Evolutionary conservation across 441 rosid species (phyloP).

Genomic region (Melastoma candidum): DNA sequence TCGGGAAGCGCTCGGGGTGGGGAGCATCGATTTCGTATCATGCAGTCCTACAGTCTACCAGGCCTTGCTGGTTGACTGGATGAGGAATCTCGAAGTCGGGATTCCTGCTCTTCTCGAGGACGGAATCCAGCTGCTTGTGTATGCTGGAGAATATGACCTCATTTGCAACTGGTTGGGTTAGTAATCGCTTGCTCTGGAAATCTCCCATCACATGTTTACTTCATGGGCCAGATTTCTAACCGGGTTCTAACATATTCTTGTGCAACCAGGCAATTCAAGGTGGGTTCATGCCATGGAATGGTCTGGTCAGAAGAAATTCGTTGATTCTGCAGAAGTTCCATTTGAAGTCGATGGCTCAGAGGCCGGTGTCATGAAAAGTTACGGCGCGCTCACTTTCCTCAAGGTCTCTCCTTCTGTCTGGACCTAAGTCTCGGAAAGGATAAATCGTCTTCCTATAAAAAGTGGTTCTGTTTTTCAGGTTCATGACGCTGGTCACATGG

Average conservation of each 20-base stretch:
- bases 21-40: slow-evolving; percentile 7
- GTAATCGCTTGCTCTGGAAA: background rate
- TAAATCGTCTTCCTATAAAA: too few species aligned
- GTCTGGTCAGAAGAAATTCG: slow-evolving; percentile 73
- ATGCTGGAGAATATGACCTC: slow-evolving; percentile 9
- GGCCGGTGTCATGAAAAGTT: slow-evolving; percentile 59
- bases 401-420: slow-evolving; percentile 39
- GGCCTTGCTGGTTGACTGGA: slow-evolving; percentile 10
- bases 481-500: slow-evolving; percentile 92
- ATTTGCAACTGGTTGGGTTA: slow-evolving; percentile 10
- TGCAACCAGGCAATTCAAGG: slow-evolving; percentile 71
- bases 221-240: background rate
- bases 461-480: slow-evolving; percentile 31
- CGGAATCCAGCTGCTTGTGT: slow-evolving; percentile 5
- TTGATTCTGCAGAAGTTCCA: slow-evolving; percentile 45
- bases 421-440: too few species aligned
- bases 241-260: too few species aligned
- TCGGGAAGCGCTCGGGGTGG: slow-evolving; percentile 9
- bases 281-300: slow-evolving; percentile 98
- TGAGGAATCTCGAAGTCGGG: slow-evolving; percentile 9
- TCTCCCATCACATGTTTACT: background rate
- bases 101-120: slow-evolving; percentile 2
- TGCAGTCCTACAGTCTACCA: slow-evolving; percentile 8
- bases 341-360: slow-evolving; percentile 62
- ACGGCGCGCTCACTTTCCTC: slow-evolving; percentile 73